phyloP scores from a whole-genome alignment of 306 rosid species.

The Echinosophora koreensis region DNA sequence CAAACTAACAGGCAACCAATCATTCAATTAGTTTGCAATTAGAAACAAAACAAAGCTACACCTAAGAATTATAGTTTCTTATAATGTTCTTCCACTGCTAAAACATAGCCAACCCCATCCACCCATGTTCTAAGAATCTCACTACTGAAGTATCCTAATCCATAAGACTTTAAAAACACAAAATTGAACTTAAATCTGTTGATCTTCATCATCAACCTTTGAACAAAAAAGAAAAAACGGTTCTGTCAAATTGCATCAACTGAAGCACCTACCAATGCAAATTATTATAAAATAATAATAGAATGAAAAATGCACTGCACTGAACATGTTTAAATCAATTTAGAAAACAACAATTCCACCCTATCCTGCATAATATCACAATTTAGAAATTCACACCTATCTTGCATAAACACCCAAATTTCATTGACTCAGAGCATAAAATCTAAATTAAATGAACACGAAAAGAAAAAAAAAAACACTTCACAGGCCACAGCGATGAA shows the following conservation, averaged over 20 bases:
- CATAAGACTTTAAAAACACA: conserved; percentile 14
- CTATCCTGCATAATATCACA: background rate
- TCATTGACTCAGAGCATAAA: background rate
- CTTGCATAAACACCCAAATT: background rate
- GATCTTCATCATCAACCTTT: background rate
- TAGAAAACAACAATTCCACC: background rate
- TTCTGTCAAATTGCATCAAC: background rate
- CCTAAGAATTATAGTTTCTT: too few species aligned
- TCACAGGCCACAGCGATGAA: too few species aligned
- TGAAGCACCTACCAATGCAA: background rate
- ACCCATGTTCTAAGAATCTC: background rate
- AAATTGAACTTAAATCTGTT: background rate
- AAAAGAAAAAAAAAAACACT: background rate
- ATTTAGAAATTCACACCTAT: background rate
- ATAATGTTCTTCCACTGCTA: background rate
- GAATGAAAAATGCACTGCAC: background rate
- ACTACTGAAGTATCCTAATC: background rate
- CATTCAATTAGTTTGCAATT: background rate
- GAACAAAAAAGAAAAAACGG: background rate
- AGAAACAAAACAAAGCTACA: too few species aligned
- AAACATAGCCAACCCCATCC: background rate
- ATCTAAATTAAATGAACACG: too few species aligned
- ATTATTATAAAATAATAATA: background rate
- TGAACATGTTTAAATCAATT: background rate
- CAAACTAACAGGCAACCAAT: background rate